These are phyloP conservation scores for Fraxinus ornus DNA, from an alignment of 305 asterid genomes.

Conservation along the genomic window DNA sequence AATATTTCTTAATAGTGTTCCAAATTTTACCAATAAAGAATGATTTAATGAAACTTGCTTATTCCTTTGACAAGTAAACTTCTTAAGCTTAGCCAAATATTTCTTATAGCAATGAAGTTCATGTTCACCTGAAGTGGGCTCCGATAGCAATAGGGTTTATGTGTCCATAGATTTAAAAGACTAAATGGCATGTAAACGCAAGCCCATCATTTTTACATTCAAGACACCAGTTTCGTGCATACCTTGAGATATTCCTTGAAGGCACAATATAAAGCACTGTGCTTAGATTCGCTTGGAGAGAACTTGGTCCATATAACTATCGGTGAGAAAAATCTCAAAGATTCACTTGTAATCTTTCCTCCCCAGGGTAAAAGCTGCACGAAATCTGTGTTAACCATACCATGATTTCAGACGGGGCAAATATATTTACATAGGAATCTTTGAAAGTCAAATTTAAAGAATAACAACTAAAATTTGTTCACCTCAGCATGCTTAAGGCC, in stretches of 20 bases:
- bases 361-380: constrained; percentile 99
- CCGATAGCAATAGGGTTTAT: not conserved
- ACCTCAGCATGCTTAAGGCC: constrained; percentile 73
- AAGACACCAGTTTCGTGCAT: constrained; percentile 21
- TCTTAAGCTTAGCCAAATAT: not conserved
- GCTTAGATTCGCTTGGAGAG: constrained; percentile 51
- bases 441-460: not conserved
- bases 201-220: constrained; percentile 3
- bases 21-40: not conserved
- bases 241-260: constrained; percentile 90
- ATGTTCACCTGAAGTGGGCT: constrained; percentile 14
- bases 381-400: constrained; percentile 52
- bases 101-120: not conserved
- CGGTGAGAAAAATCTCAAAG: constrained; percentile 86
- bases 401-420: constrained; percentile 31
- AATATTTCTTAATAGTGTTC: not conserved
- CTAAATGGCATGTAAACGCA: not conserved
- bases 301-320: constrained; percentile 86
- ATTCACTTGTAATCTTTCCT: constrained; percentile 85
- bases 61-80: not conserved
- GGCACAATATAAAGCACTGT: constrained; percentile 61
- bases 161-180: not conserved
- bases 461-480: not conserved
- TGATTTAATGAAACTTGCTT: not conserved
- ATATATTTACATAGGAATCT: constrained; percentile 5